Evolutionary conservation across 2,329 filamentous ascomycete species (phyloP), one percentile per base, ranked within the genome.

Genomic region (Penicillium paneum): DNA sequence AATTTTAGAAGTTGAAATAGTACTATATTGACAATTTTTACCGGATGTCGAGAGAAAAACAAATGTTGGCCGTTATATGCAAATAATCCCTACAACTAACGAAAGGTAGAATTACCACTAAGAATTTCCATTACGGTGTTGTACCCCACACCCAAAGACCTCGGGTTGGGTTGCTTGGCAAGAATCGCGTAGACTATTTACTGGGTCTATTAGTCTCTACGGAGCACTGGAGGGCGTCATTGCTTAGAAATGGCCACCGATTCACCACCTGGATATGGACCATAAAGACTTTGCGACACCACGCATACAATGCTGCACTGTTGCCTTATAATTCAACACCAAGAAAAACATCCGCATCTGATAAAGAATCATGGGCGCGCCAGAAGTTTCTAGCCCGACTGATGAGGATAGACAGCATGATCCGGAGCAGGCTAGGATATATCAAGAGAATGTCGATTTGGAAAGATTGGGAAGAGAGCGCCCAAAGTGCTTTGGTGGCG

Each of bases 401-500:
- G 10, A 46, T 43, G 31, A 34, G 24, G 40, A 24, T 17, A 47
- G 41, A 15, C 39, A 46, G 39, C 42, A 43, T 17, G 52, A 46
- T 7, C 19, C 24, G 29, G 38, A 49, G 43, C 28, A 51, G 52
- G 26, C 28, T 24, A 50, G 52, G 52, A 40, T 49, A 45, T 8
- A 51, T 12, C 28, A 40, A 32, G 31, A 51, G n/a, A 28, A 49
- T 54, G 24, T 56, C 56, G 66, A 68, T 46, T 73, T 89, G 43
- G 83, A 89, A 63, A 76, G 78, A 15, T 75, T 89, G 1, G 86
- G 86, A 43, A 79, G 85, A 51, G 77, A 85, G 64, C 77, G 86
- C 4, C 87, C 86, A 2, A 73, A 77, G 5, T 73, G 74, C 36
- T 86, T 89, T 65, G 67, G 69, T 10, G 78, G 76, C 2, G 66